Evolutionary conservation across 2,329 filamentous ascomycete species (phyloP).

Genomic region (Emmonsia crescens): DNA sequence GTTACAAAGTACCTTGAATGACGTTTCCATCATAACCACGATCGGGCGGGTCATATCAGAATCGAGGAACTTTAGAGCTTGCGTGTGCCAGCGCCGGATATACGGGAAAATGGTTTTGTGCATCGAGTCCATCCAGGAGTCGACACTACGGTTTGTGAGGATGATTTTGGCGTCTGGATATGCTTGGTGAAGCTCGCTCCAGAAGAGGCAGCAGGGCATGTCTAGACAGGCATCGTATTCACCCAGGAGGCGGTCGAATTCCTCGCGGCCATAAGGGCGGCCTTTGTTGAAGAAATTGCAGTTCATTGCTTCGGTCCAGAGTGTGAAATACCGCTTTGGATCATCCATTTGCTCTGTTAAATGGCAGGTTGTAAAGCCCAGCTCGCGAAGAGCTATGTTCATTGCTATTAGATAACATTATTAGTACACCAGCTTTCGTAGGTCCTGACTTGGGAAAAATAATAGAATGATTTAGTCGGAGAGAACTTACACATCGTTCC

Average conservation of each 20-base stretch:
- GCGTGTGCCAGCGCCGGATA: constrained; percentile 1
- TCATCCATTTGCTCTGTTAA: constrained; percentile 3
- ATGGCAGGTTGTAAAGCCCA: constrained; percentile 2
- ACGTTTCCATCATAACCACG: constrained; percentile 2
- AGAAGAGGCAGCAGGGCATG: constrained; percentile 34
- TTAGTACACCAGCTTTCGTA: background rate
- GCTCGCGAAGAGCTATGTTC: constrained; percentile 2
- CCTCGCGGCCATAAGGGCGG: constrained; percentile 20
- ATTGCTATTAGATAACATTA: background rate
- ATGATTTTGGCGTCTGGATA: constrained; percentile 64
- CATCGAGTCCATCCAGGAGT: constrained; percentile 48
- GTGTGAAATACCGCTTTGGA: constrained; percentile 2
- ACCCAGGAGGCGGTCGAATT: constrained; percentile 11
- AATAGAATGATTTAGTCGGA: background rate
- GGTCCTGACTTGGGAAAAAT: background rate
- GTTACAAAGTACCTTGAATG: constrained; percentile 37
- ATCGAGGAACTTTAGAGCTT: background rate
- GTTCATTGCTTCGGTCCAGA: constrained; percentile 7
- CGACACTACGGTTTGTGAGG: constrained; percentile 54
- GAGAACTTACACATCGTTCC: constrained; percentile 2
- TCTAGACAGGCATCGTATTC: constrained; percentile 6
- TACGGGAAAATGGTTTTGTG: constrained; percentile 4
- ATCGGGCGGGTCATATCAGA: constrained; percentile 44
- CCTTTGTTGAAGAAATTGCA: constrained; percentile 23
- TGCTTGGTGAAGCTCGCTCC: constrained; percentile 58